These are phyloP conservation scores for Primulina huaijiensis DNA, from an alignment of 257 asterid species.

Conservation along the genomic window DNA sequence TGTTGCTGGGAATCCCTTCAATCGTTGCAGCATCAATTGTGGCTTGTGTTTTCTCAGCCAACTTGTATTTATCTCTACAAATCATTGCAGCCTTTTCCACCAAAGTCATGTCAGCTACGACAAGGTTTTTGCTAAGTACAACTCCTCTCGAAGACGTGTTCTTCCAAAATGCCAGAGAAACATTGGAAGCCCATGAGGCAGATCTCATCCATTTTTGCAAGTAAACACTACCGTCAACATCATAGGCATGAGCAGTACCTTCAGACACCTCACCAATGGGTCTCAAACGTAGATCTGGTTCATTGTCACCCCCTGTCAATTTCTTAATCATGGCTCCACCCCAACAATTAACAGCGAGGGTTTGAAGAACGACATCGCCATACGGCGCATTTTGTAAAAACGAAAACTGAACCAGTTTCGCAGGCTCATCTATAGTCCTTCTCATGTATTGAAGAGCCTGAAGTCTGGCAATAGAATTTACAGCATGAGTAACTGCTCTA, in stretches of 20 bases:
- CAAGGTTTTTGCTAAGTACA: constrained; percentile 71
- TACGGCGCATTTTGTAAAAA: constrained; percentile 70
- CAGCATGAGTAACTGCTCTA: constrained; percentile 55
- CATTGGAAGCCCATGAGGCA: constrained; percentile 69
- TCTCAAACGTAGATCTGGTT: constrained; percentile 26
- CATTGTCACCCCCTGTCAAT: constrained; percentile 29
- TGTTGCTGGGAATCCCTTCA: constrained; percentile 95
- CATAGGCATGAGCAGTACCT: constrained; percentile 49
- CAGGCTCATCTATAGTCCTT: constrained; percentile 79
- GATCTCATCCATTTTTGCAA: constrained; percentile 89
- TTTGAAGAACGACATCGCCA: constrained; percentile 75
- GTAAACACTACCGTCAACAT: constrained; percentile 86
- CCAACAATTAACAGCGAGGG: constrained; percentile 90
- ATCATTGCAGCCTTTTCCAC: constrained; percentile 73
- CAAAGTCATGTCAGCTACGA: constrained; percentile 63
- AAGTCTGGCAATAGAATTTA: constrained; percentile 71
- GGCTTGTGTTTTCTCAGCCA: constrained; percentile 91
- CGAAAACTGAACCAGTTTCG: constrained; percentile 72
- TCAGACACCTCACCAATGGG: constrained; percentile 43
- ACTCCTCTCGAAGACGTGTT: constrained; percentile 50
- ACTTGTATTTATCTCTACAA: constrained; percentile 63
- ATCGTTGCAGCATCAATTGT: constrained; percentile 94
- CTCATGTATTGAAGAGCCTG: constrained; percentile 80
- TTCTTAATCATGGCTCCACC: constrained; percentile 68
- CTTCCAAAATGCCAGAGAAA: constrained; percentile 81